A percentile compares a stretch with the other conserved stretches of the same genome.
These are phyloP conservation scores for Quercus lobata DNA, from an alignment of 331 rosid genomes.

Conservation along the genomic window DNA sequence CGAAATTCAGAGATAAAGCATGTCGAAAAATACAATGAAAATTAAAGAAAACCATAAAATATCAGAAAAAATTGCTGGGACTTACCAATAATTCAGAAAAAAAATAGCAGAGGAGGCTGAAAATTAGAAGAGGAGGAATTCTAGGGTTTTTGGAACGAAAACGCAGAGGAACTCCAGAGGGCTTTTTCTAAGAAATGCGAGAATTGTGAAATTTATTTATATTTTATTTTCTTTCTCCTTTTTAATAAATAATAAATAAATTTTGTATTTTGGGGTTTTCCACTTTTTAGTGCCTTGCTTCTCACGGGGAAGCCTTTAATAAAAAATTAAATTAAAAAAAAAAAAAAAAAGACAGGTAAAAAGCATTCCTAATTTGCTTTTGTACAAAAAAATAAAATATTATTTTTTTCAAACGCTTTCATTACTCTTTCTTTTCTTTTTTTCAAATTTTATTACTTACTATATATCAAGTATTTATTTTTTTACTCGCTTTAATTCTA, in stretches of 20 bases:
- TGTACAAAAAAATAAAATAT: not conserved
- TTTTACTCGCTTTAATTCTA: not conserved
- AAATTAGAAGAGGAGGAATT: slow-evolving; percentile 23
- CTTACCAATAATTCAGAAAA: slow-evolving; percentile 45
- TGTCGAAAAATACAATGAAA: slow-evolving; percentile 9
- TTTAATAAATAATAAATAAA: not conserved
- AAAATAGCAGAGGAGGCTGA: slow-evolving; percentile 21
- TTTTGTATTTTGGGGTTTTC: slow-evolving; percentile 8
- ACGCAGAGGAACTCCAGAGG: slow-evolving; percentile 25
- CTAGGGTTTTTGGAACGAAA: slow-evolving; percentile 34
- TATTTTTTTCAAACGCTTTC: not conserved
- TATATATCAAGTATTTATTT: not conserved
- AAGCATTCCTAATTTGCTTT: not conserved
- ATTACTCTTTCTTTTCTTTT: too few species aligned
- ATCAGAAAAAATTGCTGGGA: slow-evolving; percentile 9
- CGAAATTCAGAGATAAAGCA: slow-evolving; percentile 17
- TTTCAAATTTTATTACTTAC: not conserved
- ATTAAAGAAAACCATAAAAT: slow-evolving; percentile 12
- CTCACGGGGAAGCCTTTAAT: not conserved
- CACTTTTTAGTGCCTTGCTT: slow-evolving; percentile 4
- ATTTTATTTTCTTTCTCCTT: not conserved
- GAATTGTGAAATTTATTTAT: slow-evolving; percentile 21
- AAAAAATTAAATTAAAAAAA: too few species aligned
- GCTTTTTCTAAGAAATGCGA: slow-evolving; percentile 27
- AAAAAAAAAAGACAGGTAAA: not conserved